These are phyloP conservation scores for Austroboletus rostrupii DNA, from an alignment of 1,284 basidiomycete genomes.

Conservation along the genomic window DNA sequence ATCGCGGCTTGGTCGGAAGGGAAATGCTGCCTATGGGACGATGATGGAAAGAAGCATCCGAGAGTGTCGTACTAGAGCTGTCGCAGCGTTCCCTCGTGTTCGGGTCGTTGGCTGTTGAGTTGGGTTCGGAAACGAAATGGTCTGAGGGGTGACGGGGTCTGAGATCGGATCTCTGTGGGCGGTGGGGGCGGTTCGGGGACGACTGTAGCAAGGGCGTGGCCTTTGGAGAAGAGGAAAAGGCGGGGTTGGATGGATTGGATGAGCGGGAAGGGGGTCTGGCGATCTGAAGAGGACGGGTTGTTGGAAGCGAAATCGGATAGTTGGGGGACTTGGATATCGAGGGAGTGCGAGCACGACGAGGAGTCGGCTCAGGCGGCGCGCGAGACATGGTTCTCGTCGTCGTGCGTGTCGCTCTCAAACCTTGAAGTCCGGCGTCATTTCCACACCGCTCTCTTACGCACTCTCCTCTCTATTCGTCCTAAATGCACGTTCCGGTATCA, in stretches of 20 bases:
- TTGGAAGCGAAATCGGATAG: conserved; percentile 21
- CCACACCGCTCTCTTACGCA: conserved; percentile 13
- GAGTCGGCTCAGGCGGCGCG: conserved; percentile 10
- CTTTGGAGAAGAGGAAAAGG: conserved; percentile 32
- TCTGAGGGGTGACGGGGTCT: conserved; percentile 43
- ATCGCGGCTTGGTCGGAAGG: conserved; percentile 30
- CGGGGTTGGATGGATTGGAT: conserved; percentile 40
- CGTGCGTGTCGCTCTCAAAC: conserved; percentile 1
- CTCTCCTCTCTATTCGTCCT: conserved; percentile 46
- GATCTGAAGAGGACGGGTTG: conserved; percentile 29
- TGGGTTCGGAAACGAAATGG: conserved; percentile 39
- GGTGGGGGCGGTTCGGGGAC: conserved; percentile 45
- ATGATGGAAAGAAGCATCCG: conserved; percentile 34
- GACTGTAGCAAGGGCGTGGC: conserved; percentile 29
- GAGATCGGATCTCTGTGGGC: conserved; percentile 56
- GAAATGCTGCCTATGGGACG: conserved; percentile 28
- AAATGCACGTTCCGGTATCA: conserved; percentile 46
- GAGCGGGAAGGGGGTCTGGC: conserved; percentile 42
- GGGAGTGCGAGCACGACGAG: conserved; percentile 24
- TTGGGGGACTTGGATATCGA: conserved; percentile 27
- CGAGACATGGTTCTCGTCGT: conserved; percentile 22
- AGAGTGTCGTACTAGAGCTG: conserved; percentile 37
- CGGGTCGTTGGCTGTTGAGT: conserved; percentile 35
- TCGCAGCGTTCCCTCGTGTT: conserved; percentile 32
- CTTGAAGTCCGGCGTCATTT: conserved; percentile 19